phyloP scores from a whole-genome alignment of 257 asterid genomes.

The Przewalskia tangutica region DNA sequence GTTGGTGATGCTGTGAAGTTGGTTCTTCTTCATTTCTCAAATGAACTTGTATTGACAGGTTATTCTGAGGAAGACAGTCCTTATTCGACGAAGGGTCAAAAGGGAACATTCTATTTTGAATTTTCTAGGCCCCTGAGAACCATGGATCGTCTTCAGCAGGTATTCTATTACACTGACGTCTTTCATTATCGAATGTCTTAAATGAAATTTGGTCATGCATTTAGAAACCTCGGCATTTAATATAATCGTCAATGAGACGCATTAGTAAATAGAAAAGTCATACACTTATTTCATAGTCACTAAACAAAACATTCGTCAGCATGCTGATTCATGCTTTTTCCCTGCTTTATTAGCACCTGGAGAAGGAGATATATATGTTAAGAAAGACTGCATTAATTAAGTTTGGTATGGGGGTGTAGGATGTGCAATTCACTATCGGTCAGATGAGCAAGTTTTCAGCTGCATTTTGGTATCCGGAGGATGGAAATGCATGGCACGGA shows the following conservation, averaged over 20 bases:
- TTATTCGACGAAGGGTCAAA: slow-evolving; percentile 47
- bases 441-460: slow-evolving; percentile 60
- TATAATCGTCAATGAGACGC: background rate
- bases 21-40: background rate
- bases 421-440: slow-evolving; percentile 66
- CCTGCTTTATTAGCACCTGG: background rate
- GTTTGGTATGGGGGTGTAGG: slow-evolving; percentile 30
- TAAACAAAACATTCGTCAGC: background rate
- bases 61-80: slow-evolving; percentile 67
- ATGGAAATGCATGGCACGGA: slow-evolving; percentile 74
- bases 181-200: background rate
- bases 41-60: slow-evolving; percentile 29
- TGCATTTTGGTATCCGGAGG: slow-evolving; percentile 64
- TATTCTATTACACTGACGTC: slow-evolving; percentile 1
- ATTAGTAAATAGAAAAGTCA: background rate
- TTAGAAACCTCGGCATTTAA: background rate
- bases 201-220: background rate
- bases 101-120: slow-evolving; percentile 74
- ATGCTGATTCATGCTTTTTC: background rate
- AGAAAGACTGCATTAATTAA: background rate
- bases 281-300: background rate
- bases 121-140: slow-evolving; percentile 76
- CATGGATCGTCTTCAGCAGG: slow-evolving; percentile 86
- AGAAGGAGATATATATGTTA: background rate
- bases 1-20: background rate